Evolutionary conservation across 2,329 filamentous ascomycete species (phyloP).

Genomic region (Botrytis fragariae): DNA sequence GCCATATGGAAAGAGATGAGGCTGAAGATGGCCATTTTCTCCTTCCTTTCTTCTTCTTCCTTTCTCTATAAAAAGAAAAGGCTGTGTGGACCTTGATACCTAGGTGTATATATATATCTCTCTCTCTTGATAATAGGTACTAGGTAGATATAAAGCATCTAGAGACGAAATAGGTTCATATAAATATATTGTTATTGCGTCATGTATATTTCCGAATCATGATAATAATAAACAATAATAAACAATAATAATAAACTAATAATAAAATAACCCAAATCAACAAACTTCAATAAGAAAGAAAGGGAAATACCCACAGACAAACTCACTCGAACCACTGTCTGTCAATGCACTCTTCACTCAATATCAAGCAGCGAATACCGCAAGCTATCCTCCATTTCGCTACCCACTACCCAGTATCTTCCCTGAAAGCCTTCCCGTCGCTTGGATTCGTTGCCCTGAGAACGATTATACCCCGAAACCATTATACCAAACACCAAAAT

Average conservation of each 20-base stretch:
- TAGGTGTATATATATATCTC: background rate
- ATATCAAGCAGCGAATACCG: background rate
- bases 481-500: background rate
- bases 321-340: background rate
- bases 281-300: background rate
- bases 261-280: background rate
- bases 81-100: background rate
- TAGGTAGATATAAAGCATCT: background rate
- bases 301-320: background rate
- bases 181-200: background rate
- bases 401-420: background rate
- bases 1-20: background rate
- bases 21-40: background rate
- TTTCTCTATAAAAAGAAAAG: background rate
- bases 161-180: background rate
- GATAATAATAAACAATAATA: background rate
- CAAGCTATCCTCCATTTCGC: background rate
- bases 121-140: no score
- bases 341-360: background rate
- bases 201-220: background rate
- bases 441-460: conserved; percentile 10
- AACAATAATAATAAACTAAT: no score
- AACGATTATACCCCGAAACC: background rate
- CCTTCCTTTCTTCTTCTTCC: background rate
- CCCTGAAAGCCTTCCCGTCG: conserved; percentile 9